Evolutionary conservation across 2,329 filamentous ascomycete genomes (phyloP).

Genomic region (Xylaria sp.): DNA sequence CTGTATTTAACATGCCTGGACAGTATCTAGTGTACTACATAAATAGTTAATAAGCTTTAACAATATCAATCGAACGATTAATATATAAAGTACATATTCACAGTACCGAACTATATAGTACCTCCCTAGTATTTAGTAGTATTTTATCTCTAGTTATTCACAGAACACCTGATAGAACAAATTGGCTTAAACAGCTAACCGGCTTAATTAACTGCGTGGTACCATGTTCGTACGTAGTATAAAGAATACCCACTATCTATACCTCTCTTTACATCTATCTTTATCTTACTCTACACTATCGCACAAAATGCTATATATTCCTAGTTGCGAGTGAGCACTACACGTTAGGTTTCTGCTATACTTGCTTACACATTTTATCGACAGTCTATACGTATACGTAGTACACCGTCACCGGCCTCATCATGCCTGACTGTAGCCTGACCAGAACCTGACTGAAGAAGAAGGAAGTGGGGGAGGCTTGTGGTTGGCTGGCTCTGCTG

Average conservation of each 20-base stretch:
- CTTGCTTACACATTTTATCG: background rate
- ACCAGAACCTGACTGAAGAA: conserved; percentile 34
- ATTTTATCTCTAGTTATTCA: background rate
- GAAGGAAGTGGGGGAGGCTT: conserved; percentile 23
- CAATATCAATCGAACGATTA: conserved; percentile 21
- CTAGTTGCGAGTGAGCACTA: background rate
- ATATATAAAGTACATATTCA: background rate
- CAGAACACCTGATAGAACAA: background rate
- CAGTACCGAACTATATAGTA: background rate
- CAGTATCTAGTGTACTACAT: background rate
- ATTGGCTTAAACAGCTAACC: background rate
- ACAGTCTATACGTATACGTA: background rate
- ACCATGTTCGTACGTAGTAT: background rate
- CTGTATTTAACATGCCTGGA: background rate
- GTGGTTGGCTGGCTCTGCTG: conserved; percentile 23
- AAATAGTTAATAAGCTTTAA: background rate
- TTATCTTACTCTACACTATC: background rate
- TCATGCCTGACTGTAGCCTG: conserved; percentile 8
- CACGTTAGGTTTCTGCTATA: background rate
- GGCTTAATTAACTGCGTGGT: conserved; percentile 4
- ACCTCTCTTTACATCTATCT: background rate
- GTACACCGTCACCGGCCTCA: conserved; percentile 1
- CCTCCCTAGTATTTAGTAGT: background rate
- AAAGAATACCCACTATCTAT: no score
- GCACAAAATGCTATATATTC: background rate